A percentile compares a stretch with the other conserved stretches of the same genome.
Conservation (phyloP, 106 monocot species). For the Agapanthus africanus region DNA sequence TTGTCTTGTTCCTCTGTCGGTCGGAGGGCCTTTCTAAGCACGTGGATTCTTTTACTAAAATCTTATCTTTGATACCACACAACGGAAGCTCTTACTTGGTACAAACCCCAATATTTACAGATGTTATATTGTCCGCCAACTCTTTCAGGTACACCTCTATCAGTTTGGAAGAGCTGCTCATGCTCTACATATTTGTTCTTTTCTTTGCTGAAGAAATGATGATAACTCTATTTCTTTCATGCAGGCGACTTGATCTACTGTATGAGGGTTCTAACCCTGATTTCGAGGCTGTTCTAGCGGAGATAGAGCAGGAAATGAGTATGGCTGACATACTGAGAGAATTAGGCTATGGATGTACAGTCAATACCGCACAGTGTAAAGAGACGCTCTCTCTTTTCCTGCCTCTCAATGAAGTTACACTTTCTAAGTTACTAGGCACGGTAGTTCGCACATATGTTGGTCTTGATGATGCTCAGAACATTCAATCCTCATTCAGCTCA, state of each 20-base stretch:
- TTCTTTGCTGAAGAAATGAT: neutral
- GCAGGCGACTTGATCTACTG: constrained; percentile 52
- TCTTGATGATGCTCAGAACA: constrained; percentile 54
- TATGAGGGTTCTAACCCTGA: constrained; percentile 39
- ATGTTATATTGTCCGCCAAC: constrained; percentile 19
- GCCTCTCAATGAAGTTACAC: constrained; percentile 64
- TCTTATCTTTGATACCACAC: constrained; percentile 51
- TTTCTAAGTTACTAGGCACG: constrained; percentile 73
- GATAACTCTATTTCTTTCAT: neutral
- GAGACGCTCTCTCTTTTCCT: constrained; percentile 74
- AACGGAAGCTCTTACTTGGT: constrained; percentile 38
- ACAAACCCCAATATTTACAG: constrained; percentile 28
- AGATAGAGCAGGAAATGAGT: constrained; percentile 76
- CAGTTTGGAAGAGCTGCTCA: neutral
- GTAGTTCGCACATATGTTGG: constrained; percentile 45
- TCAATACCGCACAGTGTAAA: constrained; percentile 51
- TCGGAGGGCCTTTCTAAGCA: constrained; percentile 76
- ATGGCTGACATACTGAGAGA: constrained; percentile 77
- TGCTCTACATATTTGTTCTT: neutral
- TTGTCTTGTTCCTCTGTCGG: constrained; percentile 59
- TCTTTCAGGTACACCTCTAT: constrained; percentile 36
- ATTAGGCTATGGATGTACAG: constrained; percentile 86
- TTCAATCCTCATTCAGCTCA: constrained; percentile 55
- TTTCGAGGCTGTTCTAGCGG: constrained; percentile 73
- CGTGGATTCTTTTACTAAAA: constrained; percentile 67